phyloP scores from a whole-genome alignment of 2,329 filamentous ascomycete genomes.

The Aspergillus pseudoterreus region DNA sequence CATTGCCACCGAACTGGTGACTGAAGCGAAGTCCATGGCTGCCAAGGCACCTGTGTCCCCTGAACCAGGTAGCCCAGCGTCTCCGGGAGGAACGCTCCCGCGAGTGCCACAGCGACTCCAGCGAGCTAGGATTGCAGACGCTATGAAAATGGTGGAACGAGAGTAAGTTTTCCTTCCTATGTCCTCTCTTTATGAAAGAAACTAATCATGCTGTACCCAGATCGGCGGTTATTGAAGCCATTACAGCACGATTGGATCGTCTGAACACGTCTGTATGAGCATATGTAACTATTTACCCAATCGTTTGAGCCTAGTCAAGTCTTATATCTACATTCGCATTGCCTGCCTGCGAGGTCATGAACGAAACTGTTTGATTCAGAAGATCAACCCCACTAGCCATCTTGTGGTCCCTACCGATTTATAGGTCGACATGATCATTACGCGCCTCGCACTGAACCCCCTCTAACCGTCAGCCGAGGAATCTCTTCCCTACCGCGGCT shows the following conservation, averaged over 20 bases:
- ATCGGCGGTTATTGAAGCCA: conserved; percentile 42
- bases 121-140: conserved; percentile 44
- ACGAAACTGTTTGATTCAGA: too few relatives aligned
- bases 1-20: conserved; percentile 34
- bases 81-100: conserved; percentile 25
- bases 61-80: conserved; percentile 27
- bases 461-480: too few relatives aligned
- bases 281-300: not conserved
- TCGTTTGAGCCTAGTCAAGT: not conserved
- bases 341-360: not conserved
- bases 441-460: too few relatives aligned
- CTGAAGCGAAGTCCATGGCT: conserved; percentile 33
- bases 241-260: conserved; percentile 39
- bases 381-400: too few relatives aligned
- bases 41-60: conserved; percentile 23
- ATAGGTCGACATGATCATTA: too few relatives aligned
- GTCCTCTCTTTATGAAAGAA: not conserved
- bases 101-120: conserved; percentile 42
- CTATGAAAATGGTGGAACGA: conserved; percentile 49
- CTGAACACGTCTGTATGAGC: conserved; percentile 33
- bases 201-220: conserved; percentile 18
- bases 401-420: too few relatives aligned
- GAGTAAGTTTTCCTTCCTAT: conserved; percentile 32
- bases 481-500: too few relatives aligned
- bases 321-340: not conserved